phyloP scores from a whole-genome alignment of 148 eudicot species.

The Camellia granthamiana region DNA sequence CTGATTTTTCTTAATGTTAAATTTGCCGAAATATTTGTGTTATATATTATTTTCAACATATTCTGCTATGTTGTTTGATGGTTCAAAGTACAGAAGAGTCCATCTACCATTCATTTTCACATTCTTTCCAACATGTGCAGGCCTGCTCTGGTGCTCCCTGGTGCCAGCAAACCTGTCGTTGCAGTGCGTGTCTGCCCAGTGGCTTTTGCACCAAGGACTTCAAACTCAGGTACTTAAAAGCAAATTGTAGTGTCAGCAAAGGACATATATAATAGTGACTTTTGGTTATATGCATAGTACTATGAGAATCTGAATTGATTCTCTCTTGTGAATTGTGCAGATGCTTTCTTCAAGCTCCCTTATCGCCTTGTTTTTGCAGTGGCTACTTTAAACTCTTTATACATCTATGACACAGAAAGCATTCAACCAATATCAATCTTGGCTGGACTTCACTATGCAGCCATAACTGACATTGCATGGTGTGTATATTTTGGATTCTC shows the following conservation, averaged over 20 bases:
- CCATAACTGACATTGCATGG: constrained; percentile 94
- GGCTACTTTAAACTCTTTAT: constrained; percentile 88
- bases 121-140: constrained; percentile 36
- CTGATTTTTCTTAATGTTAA: neutral
- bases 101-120: constrained; percentile 3
- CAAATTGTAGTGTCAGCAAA: neutral
- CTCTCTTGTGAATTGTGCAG: constrained; percentile 29
- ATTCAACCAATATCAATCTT: constrained; percentile 66
- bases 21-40: neutral
- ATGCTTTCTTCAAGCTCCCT: constrained; percentile 76
- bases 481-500: constrained; percentile 16
- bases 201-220: constrained; percentile 58
- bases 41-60: neutral
- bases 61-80: neutral
- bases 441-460: constrained; percentile 98
- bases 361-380: constrained; percentile 87
- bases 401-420: constrained; percentile 83
- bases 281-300: neutral
- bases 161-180: constrained; percentile 91
- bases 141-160: constrained; percentile 93
- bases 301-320: neutral
- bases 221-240: constrained; percentile 45
- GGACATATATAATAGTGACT: neutral
- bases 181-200: constrained; percentile 93
- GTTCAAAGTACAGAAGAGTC: neutral